Conservation (phyloP, 2,329 filamentous ascomycete genomes). For the Fusarium vanettenii region DNA sequence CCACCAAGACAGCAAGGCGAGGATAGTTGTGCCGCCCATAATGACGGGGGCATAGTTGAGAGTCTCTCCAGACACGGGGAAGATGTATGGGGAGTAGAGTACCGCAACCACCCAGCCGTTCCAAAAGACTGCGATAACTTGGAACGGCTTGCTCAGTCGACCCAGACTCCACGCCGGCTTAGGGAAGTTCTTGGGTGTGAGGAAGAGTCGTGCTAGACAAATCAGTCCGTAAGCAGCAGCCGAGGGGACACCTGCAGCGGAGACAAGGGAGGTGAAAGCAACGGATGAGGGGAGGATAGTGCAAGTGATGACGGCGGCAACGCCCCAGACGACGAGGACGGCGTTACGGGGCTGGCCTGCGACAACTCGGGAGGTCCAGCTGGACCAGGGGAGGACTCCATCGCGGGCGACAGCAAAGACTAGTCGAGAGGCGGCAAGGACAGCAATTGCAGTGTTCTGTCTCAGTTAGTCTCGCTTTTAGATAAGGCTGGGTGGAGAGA, state of each 20-base stretch:
- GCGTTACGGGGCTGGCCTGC: conserved; percentile 70
- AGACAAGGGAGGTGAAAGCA: conserved; percentile 65
- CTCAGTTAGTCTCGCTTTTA: background rate
- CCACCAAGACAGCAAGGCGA: conserved; percentile 60
- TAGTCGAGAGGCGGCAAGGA: conserved; percentile 69
- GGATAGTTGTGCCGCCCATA: conserved; percentile 60
- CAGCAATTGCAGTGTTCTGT: conserved; percentile 68
- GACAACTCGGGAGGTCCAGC: conserved; percentile 66
- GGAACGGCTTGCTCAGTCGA: conserved; percentile 57
- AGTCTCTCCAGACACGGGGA: conserved; percentile 55
- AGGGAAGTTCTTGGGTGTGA: conserved; percentile 60
- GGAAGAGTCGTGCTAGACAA: conserved; percentile 58
- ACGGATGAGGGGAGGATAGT: conserved; percentile 67
- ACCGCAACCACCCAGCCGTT: conserved; percentile 62
- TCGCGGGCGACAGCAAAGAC: conserved; percentile 73
- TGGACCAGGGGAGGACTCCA: conserved; percentile 68
- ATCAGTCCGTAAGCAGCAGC: conserved; percentile 64
- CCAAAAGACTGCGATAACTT: conserved; percentile 60
- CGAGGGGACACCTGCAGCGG: conserved; percentile 63
- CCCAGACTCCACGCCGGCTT: conserved; percentile 61
- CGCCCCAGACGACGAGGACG: conserved; percentile 67
- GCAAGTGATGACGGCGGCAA: conserved; percentile 66
- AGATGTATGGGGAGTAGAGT: conserved; percentile 58
- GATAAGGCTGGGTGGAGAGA: background rate
- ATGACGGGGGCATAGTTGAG: conserved; percentile 64